phyloP scores from a whole-genome alignment of 2,329 filamentous ascomycete species.

The Fusarium equiseti region DNA sequence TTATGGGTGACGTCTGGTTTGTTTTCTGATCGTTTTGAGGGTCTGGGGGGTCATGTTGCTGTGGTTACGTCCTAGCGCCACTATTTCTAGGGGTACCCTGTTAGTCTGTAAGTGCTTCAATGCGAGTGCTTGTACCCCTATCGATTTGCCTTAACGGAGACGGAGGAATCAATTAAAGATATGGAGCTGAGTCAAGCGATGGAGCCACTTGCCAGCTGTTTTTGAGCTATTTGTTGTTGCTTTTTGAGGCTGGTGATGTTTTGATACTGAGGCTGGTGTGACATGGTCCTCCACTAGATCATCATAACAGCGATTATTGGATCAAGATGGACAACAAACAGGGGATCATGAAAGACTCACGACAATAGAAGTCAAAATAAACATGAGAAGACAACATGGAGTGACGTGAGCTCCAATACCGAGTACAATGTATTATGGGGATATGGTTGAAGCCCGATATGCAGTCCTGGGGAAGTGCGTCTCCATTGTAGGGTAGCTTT shows the following conservation, averaged over 20 bases:
- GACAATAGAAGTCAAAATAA: neutral
- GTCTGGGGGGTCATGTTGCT: constrained; percentile 34
- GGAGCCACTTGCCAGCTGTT: neutral
- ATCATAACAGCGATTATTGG: neutral
- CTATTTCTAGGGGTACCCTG: constrained; percentile 31
- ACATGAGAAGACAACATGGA: neutral
- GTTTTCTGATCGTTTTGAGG: constrained; percentile 32
- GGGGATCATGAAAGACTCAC: neutral
- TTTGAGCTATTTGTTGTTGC: constrained; percentile 8
- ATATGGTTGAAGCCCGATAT: neutral
- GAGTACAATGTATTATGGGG: neutral
- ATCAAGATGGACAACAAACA: neutral
- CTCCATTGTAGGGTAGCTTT: neutral
- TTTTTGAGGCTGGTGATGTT: constrained; percentile 5
- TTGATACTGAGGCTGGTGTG: neutral
- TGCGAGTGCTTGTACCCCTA: constrained; percentile 20
- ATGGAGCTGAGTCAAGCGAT: constrained; percentile 1
- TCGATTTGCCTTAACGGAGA: neutral
- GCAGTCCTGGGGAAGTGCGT: too few relatives aligned
- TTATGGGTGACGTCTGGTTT: constrained; percentile 46
- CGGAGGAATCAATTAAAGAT: neutral
- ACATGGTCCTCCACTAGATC: neutral
- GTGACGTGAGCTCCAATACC: neutral
- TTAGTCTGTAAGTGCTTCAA: constrained; percentile 8
- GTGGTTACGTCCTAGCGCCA: constrained; percentile 30